A percentile compares a stretch with the other conserved stretches of the same genome.
These are phyloP conservation scores for Dioscorea dumetorum DNA, from an alignment of 106 monocot species.

Conservation along the genomic window DNA sequence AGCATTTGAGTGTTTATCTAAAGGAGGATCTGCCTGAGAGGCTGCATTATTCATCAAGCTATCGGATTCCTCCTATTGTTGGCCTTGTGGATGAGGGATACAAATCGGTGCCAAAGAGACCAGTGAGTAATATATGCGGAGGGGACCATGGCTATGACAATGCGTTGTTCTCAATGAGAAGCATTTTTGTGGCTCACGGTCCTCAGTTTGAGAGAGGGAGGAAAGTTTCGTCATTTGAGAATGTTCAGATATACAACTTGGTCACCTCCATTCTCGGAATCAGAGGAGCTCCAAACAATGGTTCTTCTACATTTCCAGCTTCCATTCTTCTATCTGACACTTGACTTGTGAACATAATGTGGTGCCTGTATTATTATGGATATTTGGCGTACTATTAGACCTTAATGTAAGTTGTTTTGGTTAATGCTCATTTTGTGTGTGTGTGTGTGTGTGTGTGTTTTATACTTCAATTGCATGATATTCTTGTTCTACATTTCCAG, in stretches of 20 bases:
- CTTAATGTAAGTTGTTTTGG: no score
- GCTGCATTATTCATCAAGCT: conserved; percentile 37
- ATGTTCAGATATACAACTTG: conserved; percentile 56
- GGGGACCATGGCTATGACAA: conserved; percentile 62
- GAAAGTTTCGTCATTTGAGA: conserved; percentile 44
- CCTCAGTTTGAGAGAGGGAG: conserved; percentile 39
- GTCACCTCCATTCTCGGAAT: conserved; percentile 32
- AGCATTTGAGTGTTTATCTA: conserved; percentile 27
- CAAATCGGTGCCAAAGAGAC: conserved; percentile 21
- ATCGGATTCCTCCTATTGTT: conserved; percentile 40
- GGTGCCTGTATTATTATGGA: background rate
- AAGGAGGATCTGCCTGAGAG: conserved; percentile 59
- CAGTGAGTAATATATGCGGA: conserved; percentile 23
- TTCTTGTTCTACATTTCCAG: conserved; percentile 26
- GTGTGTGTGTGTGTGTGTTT: no score
- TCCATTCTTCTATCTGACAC: conserved; percentile 26
- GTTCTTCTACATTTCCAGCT: conserved; percentile 36
- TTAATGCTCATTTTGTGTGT: no score
- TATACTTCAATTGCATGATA: no score
- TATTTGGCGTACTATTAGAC: no score
- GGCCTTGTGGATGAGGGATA: conserved; percentile 58
- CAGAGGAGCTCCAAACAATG: conserved; percentile 51
- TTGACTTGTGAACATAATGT: background rate
- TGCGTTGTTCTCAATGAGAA: conserved; percentile 49
- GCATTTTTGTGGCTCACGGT: conserved; percentile 51